Conservation (phyloP, 768 basidiomycete species). For the Pleurotus platypus region DNA sequence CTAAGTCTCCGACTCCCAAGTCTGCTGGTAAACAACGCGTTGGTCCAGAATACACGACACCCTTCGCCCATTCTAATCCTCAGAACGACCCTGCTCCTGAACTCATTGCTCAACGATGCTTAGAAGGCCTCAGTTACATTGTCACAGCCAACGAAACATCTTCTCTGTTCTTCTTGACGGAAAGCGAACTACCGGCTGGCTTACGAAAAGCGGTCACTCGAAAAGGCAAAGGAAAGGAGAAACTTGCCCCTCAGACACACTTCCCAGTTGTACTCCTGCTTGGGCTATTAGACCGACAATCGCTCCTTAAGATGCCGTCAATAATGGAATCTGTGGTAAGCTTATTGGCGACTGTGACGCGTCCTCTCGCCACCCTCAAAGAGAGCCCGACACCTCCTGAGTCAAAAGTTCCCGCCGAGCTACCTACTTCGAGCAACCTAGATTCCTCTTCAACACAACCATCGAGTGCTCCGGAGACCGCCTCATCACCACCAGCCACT, state of each 20-base stretch:
- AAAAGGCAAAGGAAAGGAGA: constrained; percentile 97
- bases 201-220: constrained; percentile 65
- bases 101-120: constrained; percentile 88
- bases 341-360: constrained; percentile 84
- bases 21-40: constrained; percentile 69
- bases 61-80: constrained; percentile 45
- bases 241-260: constrained; percentile 72
- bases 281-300: constrained; percentile 81
- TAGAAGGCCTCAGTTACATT: constrained; percentile 87
- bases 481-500: neutral
- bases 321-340: constrained; percentile 93
- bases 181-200: constrained; percentile 86
- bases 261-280: constrained; percentile 91
- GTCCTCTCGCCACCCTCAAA: constrained; percentile 70
- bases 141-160: constrained; percentile 82
- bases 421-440: neutral
- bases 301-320: constrained; percentile 79
- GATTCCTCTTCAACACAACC: neutral
- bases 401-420: constrained; percentile 13
- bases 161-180: constrained; percentile 91
- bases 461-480: neutral
- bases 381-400: constrained; percentile 30
- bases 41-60: constrained; percentile 45
- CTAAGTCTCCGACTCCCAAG: constrained; percentile 50
- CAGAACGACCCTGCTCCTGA: constrained; percentile 86